Base-by-base conservation (phyloP, 768 basidiomycete genomes). In the Suillus lakei region DNA sequence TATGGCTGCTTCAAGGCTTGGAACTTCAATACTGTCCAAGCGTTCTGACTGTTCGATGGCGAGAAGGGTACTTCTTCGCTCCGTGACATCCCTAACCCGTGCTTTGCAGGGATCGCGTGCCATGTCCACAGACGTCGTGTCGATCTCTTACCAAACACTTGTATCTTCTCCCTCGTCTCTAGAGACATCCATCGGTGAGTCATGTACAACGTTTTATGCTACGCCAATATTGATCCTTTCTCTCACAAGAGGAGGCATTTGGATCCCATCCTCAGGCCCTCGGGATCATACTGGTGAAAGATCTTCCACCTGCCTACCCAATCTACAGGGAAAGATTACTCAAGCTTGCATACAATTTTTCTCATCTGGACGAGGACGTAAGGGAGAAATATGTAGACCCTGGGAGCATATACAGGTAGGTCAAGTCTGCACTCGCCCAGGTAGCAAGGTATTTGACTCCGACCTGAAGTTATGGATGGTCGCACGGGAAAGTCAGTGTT, bases 401-500 rank as follows among this genome's bases (percentile, higher is more conserved):
- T 1, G 79, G 77, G 30, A 91, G 88, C 69, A 86, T 84, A 64
- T 98, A 94, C 73, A 92, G 92, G 91, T 91, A 67, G 60, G 84
- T 74, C 28, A 18, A 28, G 23, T n/a, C 21, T 64, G 41, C 6
- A 30, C 30, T 28, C 5, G 12, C 26, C 34, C 1, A 32, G 26
- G 30, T n/a, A 28, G 34, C 44, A 53, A 23, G 16, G 62, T 38
- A 50, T 32, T 51, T 56, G 54, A 56, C 60, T 3, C 12, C 43
- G 21, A 55, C 67, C 9, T 59, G 26, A 59, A 92, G 91, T 74
- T 98, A 96, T 76, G 97, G 97, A n/a, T 99, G 97, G 97, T 93
- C 91, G 51, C 93, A 97, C 78, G 97, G 97, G 62, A 98, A 98
- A 84, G 92, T 89, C 69, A 60, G 74, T 67, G 18, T 36, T 12